Evolutionary conservation across 176 grass and related monocot species (phyloP), one percentile per base, ranked within the genome.

Genomic region (Rhynchospora pubera): DNA sequence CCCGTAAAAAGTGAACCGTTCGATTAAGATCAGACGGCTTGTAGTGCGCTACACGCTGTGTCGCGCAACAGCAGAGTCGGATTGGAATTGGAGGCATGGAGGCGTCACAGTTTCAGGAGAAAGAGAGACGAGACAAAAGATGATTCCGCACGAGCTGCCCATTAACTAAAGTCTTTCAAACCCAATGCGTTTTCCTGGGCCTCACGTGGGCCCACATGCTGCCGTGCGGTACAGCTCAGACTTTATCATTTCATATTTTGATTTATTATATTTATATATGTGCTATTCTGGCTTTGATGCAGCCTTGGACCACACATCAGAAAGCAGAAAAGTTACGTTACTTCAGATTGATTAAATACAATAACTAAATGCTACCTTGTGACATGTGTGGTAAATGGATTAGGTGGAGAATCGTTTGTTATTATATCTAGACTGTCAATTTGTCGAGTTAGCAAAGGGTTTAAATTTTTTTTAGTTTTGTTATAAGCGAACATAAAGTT

Each of bases 151-250:
- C 50, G 48, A 56, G 72, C 14, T 53, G 48, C 47, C 72, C 72
- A 77, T 77, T 77, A 56, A 77, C 12, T 28, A 82, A 62, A 80
- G 56, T 23, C 4, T 0, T 14, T 6, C 26, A 24, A 7, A 39
- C 22, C 60, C 15, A 64, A 66, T 66, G 10, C 43, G 65, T 55
- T 14, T 76, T 8, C 2, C 34, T 12, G 69, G 60, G 79, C 58
- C 34, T 28, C 28, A 65, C 46, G 18, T 64, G 44, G 57, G 44
- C 5, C 57, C 58, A 32, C 3, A 44, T 30, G 18, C 23, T 11
- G 63, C 14, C 58, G 47, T 82, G 79, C 79, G 79, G 34, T 82
- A 82, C 79, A 82, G 79, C 79, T 67, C 79, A 48, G 9, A 32
- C 18, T 67, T 65, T 67, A 4, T 39, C 34, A 39, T 39, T 9